Evolutionary conservation across 108 stramenopile species (phyloP).

Genomic region (Nannochloropsis salina): DNA sequence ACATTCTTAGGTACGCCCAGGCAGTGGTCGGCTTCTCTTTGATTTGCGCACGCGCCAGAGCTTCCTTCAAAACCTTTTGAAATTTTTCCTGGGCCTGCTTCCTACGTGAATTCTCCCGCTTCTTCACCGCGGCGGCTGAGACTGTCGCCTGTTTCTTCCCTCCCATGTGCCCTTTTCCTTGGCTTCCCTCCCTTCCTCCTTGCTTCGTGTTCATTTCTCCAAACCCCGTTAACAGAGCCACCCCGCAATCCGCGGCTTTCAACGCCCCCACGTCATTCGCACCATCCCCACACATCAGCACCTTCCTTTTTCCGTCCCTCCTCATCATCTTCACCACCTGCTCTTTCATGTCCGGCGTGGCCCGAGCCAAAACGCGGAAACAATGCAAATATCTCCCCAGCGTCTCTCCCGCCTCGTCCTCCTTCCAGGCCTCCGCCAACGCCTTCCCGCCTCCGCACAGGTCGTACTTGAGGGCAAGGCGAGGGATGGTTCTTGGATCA

Average conservation of each 20-base stretch:
- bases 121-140: not conserved
- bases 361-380: slow-evolving; percentile 86
- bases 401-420: slow-evolving; percentile 41
- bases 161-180: not conserved
- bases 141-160: not conserved
- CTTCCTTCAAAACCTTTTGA: not conserved
- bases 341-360: slow-evolving; percentile 91
- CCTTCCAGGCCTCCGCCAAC: slow-evolving; percentile 67
- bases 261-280: slow-evolving; percentile 95
- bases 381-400: slow-evolving; percentile 60
- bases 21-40: not conserved
- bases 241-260: slow-evolving; percentile 89
- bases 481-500: slow-evolving; percentile 52
- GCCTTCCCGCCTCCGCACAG: slow-evolving; percentile 74
- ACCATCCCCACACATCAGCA: slow-evolving; percentile 95
- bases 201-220: slow-evolving; percentile 69
- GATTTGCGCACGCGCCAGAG: not conserved
- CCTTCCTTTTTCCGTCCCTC: slow-evolving; percentile 21
- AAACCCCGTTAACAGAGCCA: slow-evolving; percentile 77
- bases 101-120: not conserved
- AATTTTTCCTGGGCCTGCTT: not conserved
- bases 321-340: slow-evolving; percentile 61
- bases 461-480: slow-evolving; percentile 64
- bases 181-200: not conserved
- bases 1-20: not conserved